Conservation (phyloP, 108 stramenopile species). For the Stephanodiscus minutulus region DNA sequence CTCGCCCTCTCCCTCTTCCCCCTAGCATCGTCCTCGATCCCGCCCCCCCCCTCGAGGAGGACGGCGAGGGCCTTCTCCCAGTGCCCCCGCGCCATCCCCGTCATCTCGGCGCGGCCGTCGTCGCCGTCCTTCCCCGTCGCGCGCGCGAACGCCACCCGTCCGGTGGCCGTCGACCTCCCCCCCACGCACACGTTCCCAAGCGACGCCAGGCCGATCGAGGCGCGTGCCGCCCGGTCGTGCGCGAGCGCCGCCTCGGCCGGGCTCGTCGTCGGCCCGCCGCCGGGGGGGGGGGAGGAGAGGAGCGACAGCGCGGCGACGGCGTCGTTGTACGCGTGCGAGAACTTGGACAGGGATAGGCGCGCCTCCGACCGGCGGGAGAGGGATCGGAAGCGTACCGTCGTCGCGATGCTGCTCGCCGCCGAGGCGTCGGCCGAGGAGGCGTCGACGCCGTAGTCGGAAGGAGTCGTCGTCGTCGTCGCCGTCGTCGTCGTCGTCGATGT, state of each 20-base stretch:
- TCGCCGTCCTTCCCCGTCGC: not conserved
- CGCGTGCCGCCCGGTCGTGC: conserved; percentile 29
- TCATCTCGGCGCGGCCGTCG: conserved; percentile 6
- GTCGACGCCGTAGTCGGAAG: not conserved
- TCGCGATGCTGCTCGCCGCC: too few species aligned
- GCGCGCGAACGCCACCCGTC: conserved; percentile 11
- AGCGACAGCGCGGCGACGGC: conserved; percentile 62
- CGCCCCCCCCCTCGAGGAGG: not conserved
- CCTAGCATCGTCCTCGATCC: not conserved
- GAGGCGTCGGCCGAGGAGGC: too few species aligned
- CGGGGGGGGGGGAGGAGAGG: conserved; percentile 21
- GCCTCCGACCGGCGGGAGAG: conserved; percentile 71
- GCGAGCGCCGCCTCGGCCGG: conserved; percentile 25
- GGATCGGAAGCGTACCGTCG: conserved; percentile 49
- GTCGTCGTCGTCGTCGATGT: conserved; percentile 52
- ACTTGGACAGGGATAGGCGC: conserved; percentile 58
- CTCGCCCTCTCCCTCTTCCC: conserved; percentile 1
- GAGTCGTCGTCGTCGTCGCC: conserved; percentile 46
- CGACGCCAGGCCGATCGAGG: not conserved
- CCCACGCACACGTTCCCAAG: conserved; percentile 16
- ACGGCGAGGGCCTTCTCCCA: conserved; percentile 26
- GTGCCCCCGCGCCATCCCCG: conserved; percentile 10
- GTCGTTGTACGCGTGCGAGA: conserved; percentile 69
- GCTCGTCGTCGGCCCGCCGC: conserved; percentile 29
- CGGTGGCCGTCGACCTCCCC: not conserved